Percentiles rank a stretch among this genome's conserved stretches.
These are phyloP conservation scores for Trifolium dubium DNA, from an alignment of 306 rosid genomes.

Conservation along the genomic window DNA sequence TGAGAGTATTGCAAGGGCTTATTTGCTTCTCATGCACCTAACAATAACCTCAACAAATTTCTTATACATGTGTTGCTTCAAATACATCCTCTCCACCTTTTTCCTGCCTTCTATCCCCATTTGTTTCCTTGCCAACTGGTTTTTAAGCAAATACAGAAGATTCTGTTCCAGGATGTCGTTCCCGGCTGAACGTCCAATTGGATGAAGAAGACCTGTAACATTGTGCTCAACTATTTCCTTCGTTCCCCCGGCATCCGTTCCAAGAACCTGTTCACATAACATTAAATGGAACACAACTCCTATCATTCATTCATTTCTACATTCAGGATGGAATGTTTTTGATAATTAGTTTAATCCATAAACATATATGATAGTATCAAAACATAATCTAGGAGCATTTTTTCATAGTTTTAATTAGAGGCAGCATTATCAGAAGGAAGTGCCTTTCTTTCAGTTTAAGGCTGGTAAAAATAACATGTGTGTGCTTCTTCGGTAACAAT, in stretches of 20 bases:
- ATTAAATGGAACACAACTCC: slow-evolving; percentile 20
- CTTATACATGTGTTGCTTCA: slow-evolving; percentile 89
- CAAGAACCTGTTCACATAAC: slow-evolving; percentile 68
- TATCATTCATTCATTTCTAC: slow-evolving; percentile 14
- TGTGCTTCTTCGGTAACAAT: background rate
- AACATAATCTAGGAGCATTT: background rate
- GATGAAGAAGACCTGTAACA: slow-evolving; percentile 90
- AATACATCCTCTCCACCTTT: slow-evolving; percentile 77
- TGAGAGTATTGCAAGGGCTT: slow-evolving; percentile 29
- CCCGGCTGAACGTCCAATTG: slow-evolving; percentile 65
- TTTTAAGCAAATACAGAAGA: slow-evolving; percentile 67
- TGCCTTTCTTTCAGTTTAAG: background rate
- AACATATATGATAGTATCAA: background rate
- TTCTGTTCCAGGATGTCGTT: slow-evolving; percentile 63
- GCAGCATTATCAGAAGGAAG: background rate
- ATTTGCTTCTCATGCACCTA: slow-evolving; percentile 85
- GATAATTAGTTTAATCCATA: background rate
- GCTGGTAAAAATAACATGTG: background rate
- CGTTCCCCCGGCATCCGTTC: slow-evolving; percentile 94
- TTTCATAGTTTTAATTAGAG: background rate
- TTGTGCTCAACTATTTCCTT: slow-evolving; percentile 85
- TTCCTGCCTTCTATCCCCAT: slow-evolving; percentile 83
- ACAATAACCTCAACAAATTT: slow-evolving; percentile 82
- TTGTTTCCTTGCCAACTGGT: slow-evolving; percentile 64
- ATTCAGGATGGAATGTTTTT: background rate